Evolutionary conservation across 495 filamentous ascomycete species (phyloP).

Genomic region (Annulohypoxylon moriforme): DNA sequence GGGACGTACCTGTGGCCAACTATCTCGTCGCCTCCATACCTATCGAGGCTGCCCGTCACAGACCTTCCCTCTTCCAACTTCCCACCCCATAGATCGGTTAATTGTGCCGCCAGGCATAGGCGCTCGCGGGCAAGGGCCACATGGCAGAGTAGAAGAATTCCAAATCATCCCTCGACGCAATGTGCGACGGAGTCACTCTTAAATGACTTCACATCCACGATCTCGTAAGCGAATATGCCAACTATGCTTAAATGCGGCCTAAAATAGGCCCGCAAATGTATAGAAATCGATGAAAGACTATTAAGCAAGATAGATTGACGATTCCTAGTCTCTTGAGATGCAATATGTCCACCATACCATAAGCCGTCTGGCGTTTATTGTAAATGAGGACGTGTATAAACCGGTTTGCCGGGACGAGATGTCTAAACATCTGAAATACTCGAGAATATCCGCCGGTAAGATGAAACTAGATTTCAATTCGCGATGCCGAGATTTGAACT

Average conservation of each 20-base stretch:
- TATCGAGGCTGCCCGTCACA: constrained; percentile 22
- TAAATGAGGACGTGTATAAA: background rate
- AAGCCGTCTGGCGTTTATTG: constrained; percentile 25
- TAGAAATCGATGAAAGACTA: constrained; percentile 26
- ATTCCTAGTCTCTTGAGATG: constrained; percentile 3
- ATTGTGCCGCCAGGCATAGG: constrained; percentile 25
- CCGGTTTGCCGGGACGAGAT: constrained; percentile 11
- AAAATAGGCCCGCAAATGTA: constrained; percentile 26
- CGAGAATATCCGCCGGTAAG: constrained; percentile 4
- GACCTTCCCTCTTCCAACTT: constrained; percentile 3
- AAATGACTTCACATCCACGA: constrained; percentile 29
- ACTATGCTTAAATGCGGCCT: background rate
- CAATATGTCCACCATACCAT: background rate
- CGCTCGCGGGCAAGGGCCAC: constrained; percentile 4
- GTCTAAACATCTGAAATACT: background rate
- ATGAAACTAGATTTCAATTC: constrained; percentile 2
- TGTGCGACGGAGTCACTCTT: constrained; percentile 13
- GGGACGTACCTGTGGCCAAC: constrained; percentile 21
- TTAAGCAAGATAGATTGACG: constrained; percentile 35
- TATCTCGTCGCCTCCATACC: constrained; percentile 24
- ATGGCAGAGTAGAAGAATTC: constrained; percentile 31
- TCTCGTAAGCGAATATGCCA: constrained; percentile 19
- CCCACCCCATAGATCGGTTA: constrained; percentile 26
- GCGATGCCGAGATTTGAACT: background rate
- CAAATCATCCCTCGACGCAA: constrained; percentile 33